Conservation (phyloP, 495 filamentous ascomycete species). For the Aspergillus baeticus region DNA sequence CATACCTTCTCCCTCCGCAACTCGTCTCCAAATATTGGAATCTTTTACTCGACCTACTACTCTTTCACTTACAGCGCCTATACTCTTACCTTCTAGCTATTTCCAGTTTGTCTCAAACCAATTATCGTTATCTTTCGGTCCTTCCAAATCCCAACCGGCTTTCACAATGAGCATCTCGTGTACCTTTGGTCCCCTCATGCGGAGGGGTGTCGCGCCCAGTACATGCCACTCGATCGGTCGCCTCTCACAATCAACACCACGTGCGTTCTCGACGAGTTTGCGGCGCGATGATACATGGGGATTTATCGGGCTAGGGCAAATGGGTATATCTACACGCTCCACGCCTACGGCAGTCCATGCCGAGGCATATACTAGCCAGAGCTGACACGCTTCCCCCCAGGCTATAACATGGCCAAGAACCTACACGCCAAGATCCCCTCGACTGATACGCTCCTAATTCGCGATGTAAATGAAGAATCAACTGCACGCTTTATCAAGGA, state of each 20-base stretch:
- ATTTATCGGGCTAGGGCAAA: conserved; percentile 83
- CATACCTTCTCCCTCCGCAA: neutral
- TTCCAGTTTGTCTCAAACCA: neutral
- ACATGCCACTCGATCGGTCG: conserved; percentile 15
- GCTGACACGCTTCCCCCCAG: conserved; percentile 33
- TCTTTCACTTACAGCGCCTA: neutral
- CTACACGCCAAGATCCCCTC: conserved; percentile 72
- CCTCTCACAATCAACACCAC: conserved; percentile 17
- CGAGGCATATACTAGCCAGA: neutral
- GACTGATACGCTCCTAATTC: conserved; percentile 65
- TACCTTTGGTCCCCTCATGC: conserved; percentile 17
- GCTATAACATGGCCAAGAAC: conserved; percentile 88
- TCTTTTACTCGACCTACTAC: no score
- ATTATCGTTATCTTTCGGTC: neutral
- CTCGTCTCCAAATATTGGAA: neutral
- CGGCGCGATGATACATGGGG: conserved; percentile 66
- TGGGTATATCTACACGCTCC: conserved; percentile 80
- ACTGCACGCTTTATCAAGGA: conserved; percentile 61
- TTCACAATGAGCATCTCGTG: conserved; percentile 17
- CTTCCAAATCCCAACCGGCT: neutral
- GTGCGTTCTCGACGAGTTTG: conserved; percentile 54
- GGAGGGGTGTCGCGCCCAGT: conserved; percentile 16
- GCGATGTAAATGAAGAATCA: conserved; percentile 69
- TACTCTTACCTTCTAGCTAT: neutral
- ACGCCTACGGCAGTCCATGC: no score